Percentiles rank a stretch among this genome's conserved stretches.
Evolutionary conservation across 805 yeast genomes (phyloP).

Genomic region (Clavispora asparagi): DNA sequence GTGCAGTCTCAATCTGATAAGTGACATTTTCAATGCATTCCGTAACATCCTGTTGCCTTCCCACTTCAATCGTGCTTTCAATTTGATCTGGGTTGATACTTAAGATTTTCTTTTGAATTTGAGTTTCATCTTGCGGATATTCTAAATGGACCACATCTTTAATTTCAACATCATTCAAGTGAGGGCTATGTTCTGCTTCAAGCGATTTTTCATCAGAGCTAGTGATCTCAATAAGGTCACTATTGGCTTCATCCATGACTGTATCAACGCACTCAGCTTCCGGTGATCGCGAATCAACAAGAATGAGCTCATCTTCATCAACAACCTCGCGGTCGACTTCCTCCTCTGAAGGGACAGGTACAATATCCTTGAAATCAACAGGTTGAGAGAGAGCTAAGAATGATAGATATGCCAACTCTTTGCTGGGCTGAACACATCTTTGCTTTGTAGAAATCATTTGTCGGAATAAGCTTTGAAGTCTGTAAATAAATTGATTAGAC

Average conservation of each 20-base stretch:
- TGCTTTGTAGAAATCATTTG: constrained; percentile 60
- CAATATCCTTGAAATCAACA: constrained; percentile 46
- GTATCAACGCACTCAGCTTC: background rate
- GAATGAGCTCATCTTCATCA: background rate
- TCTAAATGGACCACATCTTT: constrained; percentile 2
- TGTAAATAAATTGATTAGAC: constrained; percentile 75
- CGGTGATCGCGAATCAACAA: background rate
- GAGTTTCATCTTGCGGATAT: background rate
- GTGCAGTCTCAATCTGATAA: constrained; percentile 84
- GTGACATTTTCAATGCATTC: constrained; percentile 94
- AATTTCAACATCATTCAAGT: background rate
- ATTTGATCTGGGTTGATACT: constrained; percentile 56
- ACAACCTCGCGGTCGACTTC: background rate
- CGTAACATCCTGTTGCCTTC: constrained; percentile 95
- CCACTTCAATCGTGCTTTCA: constrained; percentile 71
- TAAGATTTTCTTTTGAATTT: constrained; percentile 13
- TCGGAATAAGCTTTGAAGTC: constrained; percentile 61
- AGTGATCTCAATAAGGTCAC: constrained; percentile 1
- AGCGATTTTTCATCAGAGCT: background rate
- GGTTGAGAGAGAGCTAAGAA: constrained; percentile 67
- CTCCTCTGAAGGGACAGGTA: background rate
- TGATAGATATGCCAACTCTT: constrained; percentile 83
- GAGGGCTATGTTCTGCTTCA: background rate
- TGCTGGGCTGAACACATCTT: constrained; percentile 72
- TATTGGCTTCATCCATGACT: constrained; percentile 4